Conservation (phyloP, 495 filamentous ascomycete species). For the Neurospora sp. region DNA sequence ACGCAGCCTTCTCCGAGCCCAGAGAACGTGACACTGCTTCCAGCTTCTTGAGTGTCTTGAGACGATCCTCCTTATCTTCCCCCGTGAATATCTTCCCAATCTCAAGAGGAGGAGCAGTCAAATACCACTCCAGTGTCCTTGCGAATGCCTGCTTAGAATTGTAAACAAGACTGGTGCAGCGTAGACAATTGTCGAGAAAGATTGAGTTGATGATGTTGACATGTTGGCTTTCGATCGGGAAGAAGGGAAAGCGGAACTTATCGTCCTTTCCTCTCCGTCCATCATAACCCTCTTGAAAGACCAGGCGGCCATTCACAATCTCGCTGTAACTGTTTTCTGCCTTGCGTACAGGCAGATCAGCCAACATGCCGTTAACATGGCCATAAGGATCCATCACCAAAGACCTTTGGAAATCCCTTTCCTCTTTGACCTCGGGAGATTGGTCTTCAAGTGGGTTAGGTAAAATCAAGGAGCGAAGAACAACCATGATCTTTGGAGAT, state of each 20-base stretch:
- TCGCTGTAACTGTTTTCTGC: conserved; percentile 28
- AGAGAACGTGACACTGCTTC: too few relatives aligned
- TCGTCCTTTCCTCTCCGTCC: conserved; percentile 9
- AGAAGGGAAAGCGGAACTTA: conserved; percentile 34
- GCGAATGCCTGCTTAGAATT: conserved; percentile 4
- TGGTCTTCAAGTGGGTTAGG: conserved; percentile 20
- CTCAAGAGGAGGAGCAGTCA: too few relatives aligned
- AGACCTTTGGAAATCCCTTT: conserved; percentile 1
- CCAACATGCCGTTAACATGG: conserved; percentile 13
- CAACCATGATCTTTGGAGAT: conserved; percentile 41
- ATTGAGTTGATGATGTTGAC: conserved; percentile 34
- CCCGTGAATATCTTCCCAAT: too few relatives aligned
- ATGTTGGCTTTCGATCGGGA: conserved; percentile 21
- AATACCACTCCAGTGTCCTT: too few relatives aligned
- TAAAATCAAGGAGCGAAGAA: conserved; percentile 26
- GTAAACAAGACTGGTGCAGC: conserved; percentile 22
- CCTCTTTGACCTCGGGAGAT: conserved; percentile 1
- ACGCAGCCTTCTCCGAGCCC: too few relatives aligned
- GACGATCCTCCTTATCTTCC: too few relatives aligned
- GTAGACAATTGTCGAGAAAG: conserved; percentile 26
- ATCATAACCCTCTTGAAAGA: conserved; percentile 6
- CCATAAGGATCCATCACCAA: conserved; percentile 5
- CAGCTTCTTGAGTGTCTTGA: too few relatives aligned
- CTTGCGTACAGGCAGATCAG: conserved; percentile 31
- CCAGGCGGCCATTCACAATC: conserved; percentile 18